A percentile compares a stretch with the other conserved stretches of the same genome.
Conservation (phyloP, 108 stramenopile species). For the Pseudonitzschia pungens region DNA sequence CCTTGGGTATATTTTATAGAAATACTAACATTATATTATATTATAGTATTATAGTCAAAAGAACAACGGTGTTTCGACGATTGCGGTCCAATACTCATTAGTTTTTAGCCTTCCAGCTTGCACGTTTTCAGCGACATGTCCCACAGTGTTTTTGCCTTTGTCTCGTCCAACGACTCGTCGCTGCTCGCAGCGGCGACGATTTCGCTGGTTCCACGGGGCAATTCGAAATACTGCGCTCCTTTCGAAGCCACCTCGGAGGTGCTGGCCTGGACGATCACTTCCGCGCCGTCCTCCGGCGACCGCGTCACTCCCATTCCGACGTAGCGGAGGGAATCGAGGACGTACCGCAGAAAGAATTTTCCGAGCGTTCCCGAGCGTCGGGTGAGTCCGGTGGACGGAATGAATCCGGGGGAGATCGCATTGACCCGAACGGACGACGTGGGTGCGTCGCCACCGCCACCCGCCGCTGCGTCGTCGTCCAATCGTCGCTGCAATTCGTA, state of each 20-base stretch:
- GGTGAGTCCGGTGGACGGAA: slow-evolving; percentile 11
- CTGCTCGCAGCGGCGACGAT: slow-evolving; percentile 7
- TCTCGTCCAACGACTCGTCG: slow-evolving; percentile 16
- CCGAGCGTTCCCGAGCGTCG: slow-evolving; percentile 3
- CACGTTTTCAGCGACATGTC: slow-evolving; percentile 14
- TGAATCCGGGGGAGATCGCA: slow-evolving; percentile 16
- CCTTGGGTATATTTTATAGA: too few species aligned
- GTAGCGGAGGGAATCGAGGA: slow-evolving; percentile 10
- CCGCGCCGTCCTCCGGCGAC: slow-evolving; percentile 21
- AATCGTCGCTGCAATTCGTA: slow-evolving; percentile 19
- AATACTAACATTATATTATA: too few species aligned
- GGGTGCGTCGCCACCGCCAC: not conserved
- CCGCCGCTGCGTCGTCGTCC: slow-evolving; percentile 4
- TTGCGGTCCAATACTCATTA: not conserved
- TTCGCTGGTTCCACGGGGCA: not conserved
- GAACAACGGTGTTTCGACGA: too few species aligned
- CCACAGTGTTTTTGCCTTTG: slow-evolving; percentile 14
- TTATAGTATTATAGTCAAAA: too few species aligned
- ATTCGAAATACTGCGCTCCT: not conserved
- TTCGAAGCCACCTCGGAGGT: not conserved
- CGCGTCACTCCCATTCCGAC: slow-evolving; percentile 2
- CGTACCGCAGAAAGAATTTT: slow-evolving; percentile 7
- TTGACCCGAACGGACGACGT: slow-evolving; percentile 8
- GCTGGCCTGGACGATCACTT: not conserved
- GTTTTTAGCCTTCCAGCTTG: not conserved